Percentiles rank a stretch among this genome's conserved stretches.
phyloP scores from a whole-genome alignment of 768 basidiomycete genomes.

The Symmetrospora coprosmae region DNA sequence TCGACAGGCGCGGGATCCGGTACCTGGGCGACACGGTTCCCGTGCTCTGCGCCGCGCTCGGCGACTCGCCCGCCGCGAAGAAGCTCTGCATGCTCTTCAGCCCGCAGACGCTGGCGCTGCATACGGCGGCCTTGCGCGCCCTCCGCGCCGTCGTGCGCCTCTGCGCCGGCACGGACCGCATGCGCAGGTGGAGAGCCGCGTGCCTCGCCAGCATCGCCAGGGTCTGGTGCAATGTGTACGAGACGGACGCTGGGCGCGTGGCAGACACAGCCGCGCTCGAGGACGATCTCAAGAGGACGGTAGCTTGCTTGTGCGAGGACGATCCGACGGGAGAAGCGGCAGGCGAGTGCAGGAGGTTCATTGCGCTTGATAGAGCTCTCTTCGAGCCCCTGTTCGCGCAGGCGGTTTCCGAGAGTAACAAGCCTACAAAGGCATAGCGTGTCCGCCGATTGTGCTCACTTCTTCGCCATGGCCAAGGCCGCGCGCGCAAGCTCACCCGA shows the following conservation, averaged over 20 bases:
- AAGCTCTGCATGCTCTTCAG: background rate
- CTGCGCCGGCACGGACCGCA: background rate
- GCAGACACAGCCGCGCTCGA: conserved; percentile 1
- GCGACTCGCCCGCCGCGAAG: background rate
- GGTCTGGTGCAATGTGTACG: conserved; percentile 7
- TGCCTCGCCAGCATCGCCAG: conserved; percentile 3
- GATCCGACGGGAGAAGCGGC: no score
- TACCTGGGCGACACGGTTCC: conserved; percentile 4
- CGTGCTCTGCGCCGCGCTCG: background rate
- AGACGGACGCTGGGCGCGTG: background rate
- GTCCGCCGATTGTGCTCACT: no score
- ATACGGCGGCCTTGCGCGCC: background rate
- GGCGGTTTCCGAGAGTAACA: no score
- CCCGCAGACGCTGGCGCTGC: background rate
- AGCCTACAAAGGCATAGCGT: no score
- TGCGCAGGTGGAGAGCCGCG: conserved; percentile 20
- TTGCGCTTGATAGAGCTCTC: no score
- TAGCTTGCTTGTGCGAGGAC: no score
- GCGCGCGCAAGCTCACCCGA: no score
- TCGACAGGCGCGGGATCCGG: no score
- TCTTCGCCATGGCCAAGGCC: no score
- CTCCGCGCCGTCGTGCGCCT: background rate
- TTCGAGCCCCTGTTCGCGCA: no score
- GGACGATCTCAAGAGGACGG: background rate
- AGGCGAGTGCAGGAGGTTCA: no score